Base-by-base conservation (phyloP, 106 monocot species). In the Posidonia australis region DNA sequence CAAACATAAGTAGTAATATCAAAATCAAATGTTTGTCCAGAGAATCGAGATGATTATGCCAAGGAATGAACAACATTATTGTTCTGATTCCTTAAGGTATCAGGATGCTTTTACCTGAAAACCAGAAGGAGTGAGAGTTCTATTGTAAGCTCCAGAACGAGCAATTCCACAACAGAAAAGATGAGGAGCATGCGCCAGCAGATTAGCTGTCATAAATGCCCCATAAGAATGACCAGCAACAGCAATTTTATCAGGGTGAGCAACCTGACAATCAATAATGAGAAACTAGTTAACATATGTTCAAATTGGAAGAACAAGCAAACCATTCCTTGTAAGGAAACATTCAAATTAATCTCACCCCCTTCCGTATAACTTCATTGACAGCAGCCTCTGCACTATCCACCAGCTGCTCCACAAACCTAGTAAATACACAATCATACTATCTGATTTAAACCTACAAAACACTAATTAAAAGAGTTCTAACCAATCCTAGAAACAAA, bases 371-470 rank as follows among this genome's bases (percentile, higher is more conserved):
- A 48, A 98, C 84, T 78, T 98, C 96, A 72, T 84, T 74, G 68
- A 83, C 87, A 24, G 96, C 96, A 80, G 96, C 96, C 73, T 98
- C 96, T 44, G 96, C 90, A 76, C 96, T 90, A 63, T 74, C 63
- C 74, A 90, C 90, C 72, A 98, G 73, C 55, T 98, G 96, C 54
- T 98, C 96, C n/a, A 98, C 96, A 66, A 90, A 98, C n/a, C n/a
- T n/a, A n/a, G n/a, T n/a, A n/a, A n/a, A n/a, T n/a, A n/a, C n/a
- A n/a, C n/a, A n/a, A n/a, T n/a, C n/a, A n/a, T n/a, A n/a, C n/a
- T n/a, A n/a, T n/a, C n/a, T n/a, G n/a, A n/a, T n/a, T n/a, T n/a
- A n/a, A n/a, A n/a, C n/a, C n/a, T n/a, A n/a, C n/a, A n/a, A n/a
- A n/a, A n/a, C n/a, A n/a, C n/a, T n/a, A n/a, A n/a, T n/a, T n/a